Conservation (phyloP, 441 rosid species). For the Populus hybrid region DNA sequence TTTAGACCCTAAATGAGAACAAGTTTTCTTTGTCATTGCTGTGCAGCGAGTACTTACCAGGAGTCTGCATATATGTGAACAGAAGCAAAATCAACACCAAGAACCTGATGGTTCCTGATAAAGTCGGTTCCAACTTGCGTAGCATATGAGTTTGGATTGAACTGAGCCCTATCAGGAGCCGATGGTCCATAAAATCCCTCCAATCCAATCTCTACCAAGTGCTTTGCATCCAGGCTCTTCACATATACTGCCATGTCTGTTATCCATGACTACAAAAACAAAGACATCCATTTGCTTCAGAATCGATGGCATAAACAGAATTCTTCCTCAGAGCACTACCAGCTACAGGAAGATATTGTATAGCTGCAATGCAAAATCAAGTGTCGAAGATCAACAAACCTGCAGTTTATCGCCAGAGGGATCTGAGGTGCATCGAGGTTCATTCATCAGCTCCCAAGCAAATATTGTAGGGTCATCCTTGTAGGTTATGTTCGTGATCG, state of each 20-base stretch:
- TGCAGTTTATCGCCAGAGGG: slow-evolving; percentile 57
- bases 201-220: slow-evolving; percentile 58
- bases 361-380: not conserved
- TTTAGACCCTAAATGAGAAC: not conserved
- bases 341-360: not conserved
- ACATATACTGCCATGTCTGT: slow-evolving; percentile 61
- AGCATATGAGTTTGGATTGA: slow-evolving; percentile 64
- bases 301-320: slow-evolving; percentile 4
- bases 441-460: slow-evolving; percentile 87
- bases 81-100: slow-evolving; percentile 63
- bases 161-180: slow-evolving; percentile 49
- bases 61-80: slow-evolving; percentile 69
- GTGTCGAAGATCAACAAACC: slow-evolving; percentile 32
- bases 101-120: slow-evolving; percentile 55
- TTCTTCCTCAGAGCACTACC: not conserved
- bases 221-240: slow-evolving; percentile 62
- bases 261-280: slow-evolving; percentile 51
- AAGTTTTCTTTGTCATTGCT: not conserved
- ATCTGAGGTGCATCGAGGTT: slow-evolving; percentile 66
- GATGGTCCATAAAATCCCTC: slow-evolving; percentile 80
- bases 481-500: slow-evolving; percentile 51
- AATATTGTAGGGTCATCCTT: slow-evolving; percentile 71
- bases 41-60: slow-evolving; percentile 46
- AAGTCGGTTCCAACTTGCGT: slow-evolving; percentile 73
- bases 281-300: slow-evolving; percentile 9